A percentile compares a stretch with the other conserved stretches of the same genome.
These are phyloP conservation scores for Talaromyces albobiverticillius DNA, from an alignment of 2,329 filamentous ascomycete genomes.

Conservation along the genomic window DNA sequence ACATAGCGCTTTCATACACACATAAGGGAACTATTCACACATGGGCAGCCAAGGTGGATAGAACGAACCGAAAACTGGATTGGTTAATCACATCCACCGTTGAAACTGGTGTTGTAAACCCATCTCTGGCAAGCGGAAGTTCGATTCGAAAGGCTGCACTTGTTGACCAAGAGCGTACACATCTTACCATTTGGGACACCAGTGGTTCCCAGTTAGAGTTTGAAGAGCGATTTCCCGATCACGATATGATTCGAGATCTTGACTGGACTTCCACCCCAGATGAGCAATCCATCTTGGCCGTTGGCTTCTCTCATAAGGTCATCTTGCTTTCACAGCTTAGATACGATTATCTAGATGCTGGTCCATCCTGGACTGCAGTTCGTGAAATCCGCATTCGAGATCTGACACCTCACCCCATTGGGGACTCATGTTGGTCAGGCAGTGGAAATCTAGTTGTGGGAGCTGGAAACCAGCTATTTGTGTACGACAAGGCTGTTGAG, in stretches of 20 bases:
- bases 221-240: constrained; percentile 67
- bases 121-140: constrained; percentile 77
- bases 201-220: constrained; percentile 78
- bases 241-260: constrained; percentile 77
- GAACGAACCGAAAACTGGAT: constrained; percentile 59
- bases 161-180: constrained; percentile 69
- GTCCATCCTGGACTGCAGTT: constrained; percentile 84
- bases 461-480: constrained; percentile 85
- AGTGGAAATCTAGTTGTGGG: constrained; percentile 84
- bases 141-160: constrained; percentile 83
- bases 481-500: constrained; percentile 74
- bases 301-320: constrained; percentile 87
- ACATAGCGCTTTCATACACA: constrained; percentile 84
- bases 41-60: constrained; percentile 76
- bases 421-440: constrained; percentile 87
- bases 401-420: constrained; percentile 83
- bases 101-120: constrained; percentile 70
- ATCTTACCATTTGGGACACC: constrained; percentile 88
- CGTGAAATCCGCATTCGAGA: constrained; percentile 78
- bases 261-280: constrained; percentile 94
- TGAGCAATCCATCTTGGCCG: constrained; percentile 80
- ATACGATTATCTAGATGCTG: constrained; percentile 85
- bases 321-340: constrained; percentile 81
- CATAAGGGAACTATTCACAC: constrained; percentile 71
- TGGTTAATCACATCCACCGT: constrained; percentile 81